Evolutionary conservation across 1,284 basidiomycete genomes (phyloP).

Genomic region (Xanthoconium separans): DNA sequence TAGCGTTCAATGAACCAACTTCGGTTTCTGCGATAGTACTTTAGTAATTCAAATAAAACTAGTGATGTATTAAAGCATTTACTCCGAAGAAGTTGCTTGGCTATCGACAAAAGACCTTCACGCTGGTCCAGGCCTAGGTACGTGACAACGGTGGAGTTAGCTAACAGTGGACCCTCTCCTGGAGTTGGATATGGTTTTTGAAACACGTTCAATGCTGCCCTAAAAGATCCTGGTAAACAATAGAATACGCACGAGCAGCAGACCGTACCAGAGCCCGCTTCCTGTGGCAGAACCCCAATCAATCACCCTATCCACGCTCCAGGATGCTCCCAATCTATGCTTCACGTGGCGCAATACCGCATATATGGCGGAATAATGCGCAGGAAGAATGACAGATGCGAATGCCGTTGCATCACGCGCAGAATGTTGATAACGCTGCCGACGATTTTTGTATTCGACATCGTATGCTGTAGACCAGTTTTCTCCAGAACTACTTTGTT

Average conservation of each 20-base stretch:
- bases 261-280: conserved; percentile 67
- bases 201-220: conserved; percentile 68
- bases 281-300: conserved; percentile 79
- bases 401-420: conserved; percentile 74
- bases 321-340: conserved; percentile 57
- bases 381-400: conserved; percentile 69
- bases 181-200: conserved; percentile 37
- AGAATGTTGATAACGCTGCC: conserved; percentile 55
- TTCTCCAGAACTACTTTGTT: conserved; percentile 32
- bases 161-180: conserved; percentile 38
- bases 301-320: conserved; percentile 56
- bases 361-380: conserved; percentile 72
- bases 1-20: conserved; percentile 40
- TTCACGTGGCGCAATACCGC: conserved; percentile 66
- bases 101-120: conserved; percentile 63
- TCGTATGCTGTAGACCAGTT: conserved; percentile 57
- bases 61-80: conserved; percentile 14
- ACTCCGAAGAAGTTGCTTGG: conserved; percentile 62
- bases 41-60: conserved; percentile 11
- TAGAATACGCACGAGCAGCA: conserved; percentile 1
- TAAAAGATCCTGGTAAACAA: conserved; percentile 27
- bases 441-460: conserved; percentile 55
- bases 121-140: conserved; percentile 75
- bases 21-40: conserved; percentile 43
- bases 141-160: conserved; percentile 51